Base-by-base conservation (phyloP, 257 asterid species). In the Nicotiana tabacum region DNA sequence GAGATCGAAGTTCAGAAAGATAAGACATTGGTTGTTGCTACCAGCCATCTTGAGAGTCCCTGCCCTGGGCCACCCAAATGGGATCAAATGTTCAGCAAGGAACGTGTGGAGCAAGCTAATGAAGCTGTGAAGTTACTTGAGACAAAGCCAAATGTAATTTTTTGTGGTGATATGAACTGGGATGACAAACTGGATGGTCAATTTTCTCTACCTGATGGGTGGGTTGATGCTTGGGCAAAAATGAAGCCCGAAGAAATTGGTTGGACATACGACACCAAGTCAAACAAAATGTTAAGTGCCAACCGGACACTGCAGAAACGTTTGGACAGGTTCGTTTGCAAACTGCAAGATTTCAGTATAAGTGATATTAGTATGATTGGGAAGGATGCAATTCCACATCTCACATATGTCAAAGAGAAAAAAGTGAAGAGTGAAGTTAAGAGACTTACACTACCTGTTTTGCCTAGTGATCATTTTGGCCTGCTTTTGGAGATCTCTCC, bases 151-250 rank as follows among this genome's bases (percentile, higher is more conserved):
- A 94, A 96, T 57, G 98, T 86, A 57, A 90, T 96, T 1, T 93
- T 96, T 81, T 92, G 98, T 58, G 99, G 99, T 72, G 99, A 96
- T 84, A 92, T 92, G 99, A 96, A 96, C 85, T 96, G 99, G 99
- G 95, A 91, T 76, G 99, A 94, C 77, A 92, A 93, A 82, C 33
- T 66, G 82, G 99, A 96, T 32, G 99, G 98, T 10, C 90, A 88
- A 39, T 96, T 96, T 87, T 98, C 98, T 29, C 58, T 90, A 58
- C 83, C 85, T 15, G 89, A 86, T 60, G 97, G 94, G 62, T 96
- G 99, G 99, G 37, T 83, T 6, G 99, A 96, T 88, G 98, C 98
- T 9, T 96, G 99, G 98, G 83, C 87, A 8, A 89, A 90, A 86
- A 89, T 90, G 30, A 88, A 89, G 85, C 95, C 98, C 0, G 88